Base-by-base conservation (phyloP, 1,139 yeast species). In the Kurtzmaniella quercitrusa region DNA sequence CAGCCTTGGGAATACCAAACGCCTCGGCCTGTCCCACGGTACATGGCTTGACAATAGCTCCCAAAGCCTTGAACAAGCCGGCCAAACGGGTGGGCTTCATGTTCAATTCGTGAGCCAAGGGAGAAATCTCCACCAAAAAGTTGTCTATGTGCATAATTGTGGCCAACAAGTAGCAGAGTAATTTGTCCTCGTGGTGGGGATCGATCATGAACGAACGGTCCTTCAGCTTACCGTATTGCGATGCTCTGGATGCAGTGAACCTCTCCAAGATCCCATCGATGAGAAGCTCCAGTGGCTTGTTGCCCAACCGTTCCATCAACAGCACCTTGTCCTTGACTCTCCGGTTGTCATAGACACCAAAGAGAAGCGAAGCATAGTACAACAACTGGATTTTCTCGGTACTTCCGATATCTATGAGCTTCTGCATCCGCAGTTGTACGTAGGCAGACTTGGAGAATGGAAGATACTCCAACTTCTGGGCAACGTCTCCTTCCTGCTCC, bases 21-120 rank as follows among this genome's bases (percentile, higher is more conserved):
- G 89, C 90, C 57, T 85, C 91, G 19, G 94, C 91, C 66, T 89
- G 91, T 7, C 85, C 77, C 19, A 77, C 82, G n/a, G 91, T 78
- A 23, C 90, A 83, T 41, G 81, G 75, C 63, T 86, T 87, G 42
- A 88, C 81, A 25, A 66, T 64, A 51, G 96, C 94, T 45, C 99
- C 98, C 53, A 93, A 67, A 10, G 91, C 85, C 60, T 81, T 82
- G 63, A 88, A 81, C 46, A 93, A 72, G 34, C 79, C 80, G 10
- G 74, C 77, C 46, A 90, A 66, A 58, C 81, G 82, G 5, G 90
- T 76, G 21, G 95, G 93, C 59, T 89, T 89, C 59, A 90, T 66
- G 45, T 89, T 85, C 47, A 93, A 72, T 60, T 91, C 98, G 52
- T 84, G 82, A 2, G 96, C 91, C 53, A 93, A 68, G 18, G 96